Base-by-base conservation (phyloP, 1,139 yeast genomes). In the Magnusiomyces ingens region DNA sequence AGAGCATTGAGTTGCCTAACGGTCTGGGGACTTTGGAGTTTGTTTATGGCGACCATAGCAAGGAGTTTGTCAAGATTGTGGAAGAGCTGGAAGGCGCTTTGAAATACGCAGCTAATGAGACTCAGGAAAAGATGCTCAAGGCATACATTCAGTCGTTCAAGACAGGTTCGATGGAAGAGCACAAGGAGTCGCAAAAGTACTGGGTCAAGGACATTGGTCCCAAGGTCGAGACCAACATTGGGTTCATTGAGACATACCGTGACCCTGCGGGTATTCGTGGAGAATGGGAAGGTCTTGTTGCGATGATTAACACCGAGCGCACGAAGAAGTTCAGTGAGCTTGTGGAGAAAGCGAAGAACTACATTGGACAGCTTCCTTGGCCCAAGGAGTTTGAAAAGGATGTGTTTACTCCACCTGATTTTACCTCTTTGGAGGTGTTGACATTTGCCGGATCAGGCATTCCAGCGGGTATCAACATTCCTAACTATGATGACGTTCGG, bases 181-280 rank as follows among this genome's bases (percentile, higher is more conserved):
- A 89, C 70, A 85, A 86, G 65, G 79, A 84, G 55, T 85, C 96
- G 0, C 96, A 89, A 69, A 80, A 83, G 56, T 77, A 79, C 59
- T 89, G 96, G 96, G 95, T 89, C 56, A 85, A 86, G 66, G 96
- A 89, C 66, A 70, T 86, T 53, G 84, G 88, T 6, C 96, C 96
- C 13, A 74, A 74, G 40, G 91, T 89, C 29, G 96, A 89, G 70
- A 82, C 93, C 48, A 87, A 89, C 66, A 80, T 88, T 62, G 96
- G 96, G 0, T 89, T 88, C 67, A 88, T 89, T 63, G 96, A 89
- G 72, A 88, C 96, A 35, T 89, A 89, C 71, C 78, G 96, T 68
- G 96, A 88, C 67, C 95, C 95, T 15, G 80, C 91, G 18, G 96
- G 96, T 49, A 89, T 88, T 48, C 80, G 93, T 66, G 96, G 96